phyloP scores from a whole-genome alignment of 306 rosid species.

The Vigna unguiculata region DNA sequence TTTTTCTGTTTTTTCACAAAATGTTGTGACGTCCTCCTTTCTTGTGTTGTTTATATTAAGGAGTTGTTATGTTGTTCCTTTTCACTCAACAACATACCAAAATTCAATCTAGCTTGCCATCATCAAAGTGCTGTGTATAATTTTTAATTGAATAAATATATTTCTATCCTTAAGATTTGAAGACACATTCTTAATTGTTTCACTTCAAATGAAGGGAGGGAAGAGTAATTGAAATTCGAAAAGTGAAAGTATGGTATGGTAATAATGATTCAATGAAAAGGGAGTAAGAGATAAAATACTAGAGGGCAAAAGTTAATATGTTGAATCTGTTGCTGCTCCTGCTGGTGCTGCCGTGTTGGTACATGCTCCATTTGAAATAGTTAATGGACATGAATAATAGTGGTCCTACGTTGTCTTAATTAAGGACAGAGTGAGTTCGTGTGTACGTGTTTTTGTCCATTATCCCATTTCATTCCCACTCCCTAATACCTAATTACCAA shows the following conservation, averaged over 20 bases:
- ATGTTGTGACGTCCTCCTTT: neutral
- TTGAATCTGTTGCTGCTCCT: too few species aligned
- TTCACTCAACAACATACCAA: neutral
- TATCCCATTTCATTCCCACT: conserved; percentile 15
- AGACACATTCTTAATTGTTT: too few species aligned
- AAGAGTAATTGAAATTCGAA: neutral
- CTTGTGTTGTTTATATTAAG: neutral
- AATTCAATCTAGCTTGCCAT: neutral
- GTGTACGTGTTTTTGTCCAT: neutral
- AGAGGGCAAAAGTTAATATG: conserved; percentile 16
- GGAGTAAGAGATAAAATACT: neutral
- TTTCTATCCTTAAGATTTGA: neutral
- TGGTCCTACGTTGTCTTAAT: conserved; percentile 35
- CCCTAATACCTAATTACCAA: conserved; percentile 30
- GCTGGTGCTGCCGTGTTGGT: conserved; percentile 6
- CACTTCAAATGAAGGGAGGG: neutral
- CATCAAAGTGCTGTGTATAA: neutral
- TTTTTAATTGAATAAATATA: neutral
- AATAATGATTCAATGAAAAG: conserved; percentile 9
- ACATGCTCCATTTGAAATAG: conserved; percentile 17
- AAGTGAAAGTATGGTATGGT: neutral
- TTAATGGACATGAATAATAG: conserved; percentile 13
- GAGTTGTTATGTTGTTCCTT: neutral
- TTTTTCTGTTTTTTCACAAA: neutral
- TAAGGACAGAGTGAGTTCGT: neutral